These are phyloP conservation scores for Xylaria castorea DNA, from an alignment of 495 filamentous ascomycete genomes.

Conservation along the genomic window DNA sequence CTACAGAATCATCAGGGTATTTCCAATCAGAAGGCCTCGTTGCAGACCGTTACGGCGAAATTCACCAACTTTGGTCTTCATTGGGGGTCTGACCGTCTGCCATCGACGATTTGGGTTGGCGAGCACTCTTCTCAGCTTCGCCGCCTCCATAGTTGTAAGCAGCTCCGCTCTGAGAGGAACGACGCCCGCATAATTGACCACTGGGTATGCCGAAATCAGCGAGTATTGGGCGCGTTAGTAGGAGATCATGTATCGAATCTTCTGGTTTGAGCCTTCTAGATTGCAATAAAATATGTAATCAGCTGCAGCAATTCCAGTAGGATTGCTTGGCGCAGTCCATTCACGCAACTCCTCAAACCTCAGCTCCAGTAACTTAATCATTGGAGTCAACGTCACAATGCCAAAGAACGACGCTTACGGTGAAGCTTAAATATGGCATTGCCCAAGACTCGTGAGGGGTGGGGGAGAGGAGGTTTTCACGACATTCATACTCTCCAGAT, in stretches of 20 bases:
- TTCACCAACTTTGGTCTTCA: not conserved
- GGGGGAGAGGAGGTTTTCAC: not conserved
- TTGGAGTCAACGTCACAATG: slow-evolving; percentile 19
- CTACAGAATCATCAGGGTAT: slow-evolving; percentile 11
- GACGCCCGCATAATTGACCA: slow-evolving; percentile 6
- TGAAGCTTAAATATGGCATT: slow-evolving; percentile 23
- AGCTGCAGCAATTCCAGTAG: slow-evolving; percentile 5
- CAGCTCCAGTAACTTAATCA: slow-evolving; percentile 10
- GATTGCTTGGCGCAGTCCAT: not conserved
- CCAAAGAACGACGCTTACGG: not conserved
- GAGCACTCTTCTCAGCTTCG: slow-evolving; percentile 6
- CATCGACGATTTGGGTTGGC: not conserved
- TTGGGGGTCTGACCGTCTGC: not conserved
- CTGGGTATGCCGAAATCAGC: not conserved
- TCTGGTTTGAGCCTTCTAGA: slow-evolving; percentile 18
- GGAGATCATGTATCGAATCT: not conserved
- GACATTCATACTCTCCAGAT: not conserved
- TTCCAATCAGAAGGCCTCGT: not conserved
- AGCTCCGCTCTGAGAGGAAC: slow-evolving; percentile 10
- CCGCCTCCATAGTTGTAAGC: not conserved
- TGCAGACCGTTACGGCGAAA: not conserved
- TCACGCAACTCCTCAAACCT: slow-evolving; percentile 5
- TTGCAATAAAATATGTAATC: slow-evolving; percentile 26
- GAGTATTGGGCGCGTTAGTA: slow-evolving; percentile 10
- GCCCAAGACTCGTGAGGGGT: not conserved